phyloP scores from a whole-genome alignment of 495 filamentous ascomycete species.

The Trichoderma gamsii region DNA sequence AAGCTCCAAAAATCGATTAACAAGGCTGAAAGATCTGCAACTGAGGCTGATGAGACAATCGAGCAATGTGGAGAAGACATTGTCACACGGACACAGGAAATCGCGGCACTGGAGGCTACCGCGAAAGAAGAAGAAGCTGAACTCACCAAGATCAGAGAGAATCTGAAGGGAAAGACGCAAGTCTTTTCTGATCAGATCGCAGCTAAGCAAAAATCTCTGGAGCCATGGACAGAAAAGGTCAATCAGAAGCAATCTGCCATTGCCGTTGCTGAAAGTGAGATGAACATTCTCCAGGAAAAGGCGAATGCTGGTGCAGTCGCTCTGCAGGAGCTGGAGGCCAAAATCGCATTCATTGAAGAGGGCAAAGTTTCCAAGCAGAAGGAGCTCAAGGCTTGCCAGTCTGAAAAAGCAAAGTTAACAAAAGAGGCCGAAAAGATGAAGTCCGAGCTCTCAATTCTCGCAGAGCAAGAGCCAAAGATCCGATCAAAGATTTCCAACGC shows the following conservation, averaged over 20 bases:
- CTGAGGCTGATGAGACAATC: slow-evolving; percentile 69
- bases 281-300: slow-evolving; percentile 83
- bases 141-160: slow-evolving; percentile 69
- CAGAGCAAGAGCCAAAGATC: slow-evolving; percentile 70
- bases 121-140: slow-evolving; percentile 77
- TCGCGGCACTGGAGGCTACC: slow-evolving; percentile 61
- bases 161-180: slow-evolving; percentile 90
- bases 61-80: slow-evolving; percentile 74
- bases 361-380: slow-evolving; percentile 59
- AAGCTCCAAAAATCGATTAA: slow-evolving; percentile 88
- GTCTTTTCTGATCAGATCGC: slow-evolving; percentile 88
- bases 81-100: slow-evolving; percentile 64
- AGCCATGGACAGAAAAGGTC: slow-evolving; percentile 95
- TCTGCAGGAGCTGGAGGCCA: slow-evolving; percentile 74
- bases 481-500: slow-evolving; percentile 77
- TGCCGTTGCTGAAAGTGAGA: slow-evolving; percentile 88
- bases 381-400: slow-evolving; percentile 70
- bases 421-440: slow-evolving; percentile 67
- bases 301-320: slow-evolving; percentile 79
- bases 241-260: slow-evolving; percentile 91
- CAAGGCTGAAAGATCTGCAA: slow-evolving; percentile 53
- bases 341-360: slow-evolving; percentile 67
- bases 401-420: slow-evolving; percentile 63
- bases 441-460: slow-evolving; percentile 62
- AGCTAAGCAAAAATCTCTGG: slow-evolving; percentile 83